A percentile compares a stretch with the other conserved stretches of the same genome.
phyloP scores from a whole-genome alignment of 805 yeast species.

The Sugiyamaella lignohabitans region DNA sequence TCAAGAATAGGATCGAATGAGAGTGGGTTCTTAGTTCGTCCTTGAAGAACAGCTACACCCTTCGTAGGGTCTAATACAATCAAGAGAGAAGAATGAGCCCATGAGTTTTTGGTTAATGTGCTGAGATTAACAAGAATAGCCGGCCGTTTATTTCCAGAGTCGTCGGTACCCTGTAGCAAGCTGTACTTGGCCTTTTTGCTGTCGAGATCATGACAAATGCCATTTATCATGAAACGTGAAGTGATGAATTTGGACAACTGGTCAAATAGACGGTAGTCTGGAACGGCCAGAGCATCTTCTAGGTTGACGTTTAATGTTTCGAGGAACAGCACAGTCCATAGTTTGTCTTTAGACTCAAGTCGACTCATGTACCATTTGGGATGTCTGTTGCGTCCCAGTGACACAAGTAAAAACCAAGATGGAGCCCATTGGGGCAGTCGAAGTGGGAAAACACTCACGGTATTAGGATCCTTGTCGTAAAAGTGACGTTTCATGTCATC shows the following conservation, averaged over 20 bases:
- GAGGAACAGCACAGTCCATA: slow-evolving; percentile 24
- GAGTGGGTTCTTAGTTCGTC: slow-evolving; percentile 14
- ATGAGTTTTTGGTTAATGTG: slow-evolving; percentile 12
- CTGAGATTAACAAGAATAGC: slow-evolving; percentile 16
- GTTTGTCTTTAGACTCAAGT: slow-evolving; percentile 22
- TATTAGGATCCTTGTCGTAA: slow-evolving; percentile 10
- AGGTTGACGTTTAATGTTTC: slow-evolving; percentile 20
- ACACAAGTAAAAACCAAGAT: slow-evolving; percentile 36
- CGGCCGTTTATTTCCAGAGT: slow-evolving; percentile 7
- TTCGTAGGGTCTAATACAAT: slow-evolving; percentile 5
- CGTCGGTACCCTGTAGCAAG: slow-evolving; percentile 10
- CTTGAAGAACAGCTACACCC: slow-evolving; percentile 17
- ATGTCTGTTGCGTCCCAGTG: slow-evolving; percentile 23
- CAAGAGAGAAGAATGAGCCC: slow-evolving; percentile 21
- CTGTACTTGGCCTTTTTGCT: slow-evolving; percentile 20
- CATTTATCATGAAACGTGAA: slow-evolving; percentile 27
- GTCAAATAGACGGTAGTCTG: slow-evolving; percentile 28
- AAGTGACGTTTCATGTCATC: slow-evolving; percentile 39
- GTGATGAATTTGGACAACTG: slow-evolving; percentile 23
- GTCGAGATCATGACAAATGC: slow-evolving; percentile 27
- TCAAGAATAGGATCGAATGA: not conserved
- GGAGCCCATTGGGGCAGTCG: slow-evolving; percentile 34
- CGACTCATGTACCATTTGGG: slow-evolving; percentile 34
- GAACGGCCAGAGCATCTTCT: slow-evolving; percentile 4
- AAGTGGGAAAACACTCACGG: slow-evolving; percentile 25